Evolutionary conservation across 129 eudicot species (phyloP).

Genomic region (Escallonia herrerae): DNA sequence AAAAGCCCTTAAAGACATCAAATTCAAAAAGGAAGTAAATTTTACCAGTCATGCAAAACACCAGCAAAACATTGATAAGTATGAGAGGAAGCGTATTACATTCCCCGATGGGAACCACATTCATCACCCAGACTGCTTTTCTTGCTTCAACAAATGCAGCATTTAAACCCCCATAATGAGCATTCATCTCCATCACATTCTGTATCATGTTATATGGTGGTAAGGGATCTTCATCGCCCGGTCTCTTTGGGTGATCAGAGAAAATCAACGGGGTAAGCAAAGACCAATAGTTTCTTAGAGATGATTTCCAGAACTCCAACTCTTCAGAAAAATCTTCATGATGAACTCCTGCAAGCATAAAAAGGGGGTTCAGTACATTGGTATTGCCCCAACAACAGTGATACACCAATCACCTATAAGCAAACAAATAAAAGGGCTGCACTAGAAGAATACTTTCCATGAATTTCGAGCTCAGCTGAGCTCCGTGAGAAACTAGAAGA

Average conservation of each 20-base stretch:
- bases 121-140: conserved; percentile 94
- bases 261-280: conserved; percentile 91
- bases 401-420: not conserved
- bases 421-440: conserved; percentile 5
- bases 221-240: conserved; percentile 95
- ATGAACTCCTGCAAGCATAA: conserved; percentile 51
- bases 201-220: conserved; percentile 97
- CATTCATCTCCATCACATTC: conserved; percentile 97
- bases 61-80: conserved; percentile 89
- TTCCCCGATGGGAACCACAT: conserved; percentile 67
- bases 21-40: not conserved
- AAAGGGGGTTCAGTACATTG: conserved; percentile 13
- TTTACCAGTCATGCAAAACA: conserved; percentile 93
- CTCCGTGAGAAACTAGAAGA: conserved; percentile 51
- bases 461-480: conserved; percentile 50
- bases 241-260: conserved; percentile 98
- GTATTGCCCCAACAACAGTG: not conserved
- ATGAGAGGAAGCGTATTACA: conserved; percentile 83
- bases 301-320: conserved; percentile 53
- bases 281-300: conserved; percentile 83
- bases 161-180: conserved; percentile 84
- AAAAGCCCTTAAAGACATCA: not conserved
- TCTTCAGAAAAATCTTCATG: conserved; percentile 72
- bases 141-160: conserved; percentile 72
- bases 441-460: conserved; percentile 53